Evolutionary conservation across 1,284 basidiomycete species (phyloP), one percentile per base, ranked within the genome.

Genomic region (Lentinus polychrous): DNA sequence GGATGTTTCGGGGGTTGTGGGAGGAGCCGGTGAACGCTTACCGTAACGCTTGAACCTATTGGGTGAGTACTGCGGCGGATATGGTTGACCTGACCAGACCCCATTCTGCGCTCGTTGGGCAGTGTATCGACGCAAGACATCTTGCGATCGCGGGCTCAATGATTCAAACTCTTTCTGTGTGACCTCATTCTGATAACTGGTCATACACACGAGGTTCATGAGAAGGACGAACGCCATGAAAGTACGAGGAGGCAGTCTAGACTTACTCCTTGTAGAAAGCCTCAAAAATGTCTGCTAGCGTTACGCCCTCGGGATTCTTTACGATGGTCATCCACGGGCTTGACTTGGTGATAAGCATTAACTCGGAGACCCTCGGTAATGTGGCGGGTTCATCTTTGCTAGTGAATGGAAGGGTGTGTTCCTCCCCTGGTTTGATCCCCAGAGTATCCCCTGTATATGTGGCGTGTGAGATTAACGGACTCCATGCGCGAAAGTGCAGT

Each of bases 251-350:
- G 39, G 22, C 15, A 33, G 42, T 14, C 45, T n/a, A n/a, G 14
- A 71, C 83, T 39, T 51, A 90, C 87, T 89, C 86, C 62, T 78
- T 80, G 73, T 76, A 86, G 37, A 90, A 63, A 8, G 72, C 66
- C 2, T 71, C 71, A 57, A 81, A 85, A 23, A 91, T 73, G 60
- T 91, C 85, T 22, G 73, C 73, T 51, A 86, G 71, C 1, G 84
- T 88, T 8, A 91, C 86, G 0, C 87, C 87, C 1, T 67, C 63
- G 8, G 83, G 78, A 57, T 86, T 89, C 60, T 72, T 78, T 40
- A 91, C 73, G 50, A 81, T 79, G 8, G 86, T 87, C 61, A 86
- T 88, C 87, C 87, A 91, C 1, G 87, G 87, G 42, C 78, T 81
- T 36, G 73, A 66, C 42, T 80, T 75, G n/a, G 80, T 81, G 61